Evolutionary conservation across 192 early-diverging fungal species (phyloP).

Genomic region (Rhizophagus prolifer): DNA sequence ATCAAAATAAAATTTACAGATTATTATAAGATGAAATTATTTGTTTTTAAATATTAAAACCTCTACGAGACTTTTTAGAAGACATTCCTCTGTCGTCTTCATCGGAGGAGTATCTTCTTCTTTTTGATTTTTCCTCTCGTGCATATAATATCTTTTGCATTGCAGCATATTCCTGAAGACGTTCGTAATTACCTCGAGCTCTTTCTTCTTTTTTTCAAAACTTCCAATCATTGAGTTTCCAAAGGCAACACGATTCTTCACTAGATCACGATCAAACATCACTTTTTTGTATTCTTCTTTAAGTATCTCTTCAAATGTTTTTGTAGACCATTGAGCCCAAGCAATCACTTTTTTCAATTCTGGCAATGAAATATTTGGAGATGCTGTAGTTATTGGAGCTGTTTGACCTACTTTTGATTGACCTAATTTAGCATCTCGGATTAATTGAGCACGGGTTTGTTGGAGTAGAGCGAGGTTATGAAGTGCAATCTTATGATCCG

Average conservation of each 20-base stretch:
- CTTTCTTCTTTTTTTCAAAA: not conserved
- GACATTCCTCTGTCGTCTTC: not conserved
- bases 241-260: not conserved
- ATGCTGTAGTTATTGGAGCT: not conserved
- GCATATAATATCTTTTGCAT: not conserved
- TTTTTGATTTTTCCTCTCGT: not conserved
- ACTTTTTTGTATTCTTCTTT: not conserved
- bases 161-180: not conserved
- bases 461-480: conserved; percentile 81
- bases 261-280: not conserved
- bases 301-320: not conserved
- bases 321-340: not conserved
- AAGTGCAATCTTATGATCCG: conserved; percentile 57
- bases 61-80: not conserved
- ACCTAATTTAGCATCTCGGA: not conserved
- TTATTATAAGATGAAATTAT: too few relatives aligned
- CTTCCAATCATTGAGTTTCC: not conserved
- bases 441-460: conserved; percentile 45
- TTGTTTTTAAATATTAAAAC: not conserved
- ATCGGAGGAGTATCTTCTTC: not conserved
- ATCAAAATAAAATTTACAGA: too few relatives aligned
- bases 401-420: not conserved
- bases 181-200: not conserved
- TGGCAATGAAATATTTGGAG: not conserved
- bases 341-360: not conserved